Conservation (phyloP, 371 early-diverging fungal species). For the Zychaea mexicana region DNA sequence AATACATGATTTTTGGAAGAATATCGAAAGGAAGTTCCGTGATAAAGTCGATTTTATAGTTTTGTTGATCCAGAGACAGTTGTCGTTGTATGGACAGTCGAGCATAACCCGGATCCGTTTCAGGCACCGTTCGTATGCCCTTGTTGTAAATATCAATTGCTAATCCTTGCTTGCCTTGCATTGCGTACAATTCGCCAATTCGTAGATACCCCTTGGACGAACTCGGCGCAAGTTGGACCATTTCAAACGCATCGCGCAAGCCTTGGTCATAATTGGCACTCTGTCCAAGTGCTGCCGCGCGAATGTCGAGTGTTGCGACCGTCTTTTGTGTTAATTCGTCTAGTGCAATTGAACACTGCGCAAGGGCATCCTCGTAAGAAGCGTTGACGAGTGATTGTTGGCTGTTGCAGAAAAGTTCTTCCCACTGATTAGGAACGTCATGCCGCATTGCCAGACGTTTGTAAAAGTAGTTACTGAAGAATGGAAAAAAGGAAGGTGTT, state of each 20-base stretch:
- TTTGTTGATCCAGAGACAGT: not conserved
- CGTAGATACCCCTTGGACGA: not conserved
- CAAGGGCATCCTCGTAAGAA: not conserved
- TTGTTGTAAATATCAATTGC: not conserved
- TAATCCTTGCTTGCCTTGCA: slow-evolving; percentile 1
- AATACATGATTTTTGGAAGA: not conserved
- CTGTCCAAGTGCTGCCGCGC: not conserved
- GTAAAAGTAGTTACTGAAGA: not conserved
- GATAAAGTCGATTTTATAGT: not conserved
- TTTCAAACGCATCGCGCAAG: not conserved
- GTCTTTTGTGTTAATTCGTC: not conserved
- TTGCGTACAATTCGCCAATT: not conserved
- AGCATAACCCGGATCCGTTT: not conserved
- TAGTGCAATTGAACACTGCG: not conserved
- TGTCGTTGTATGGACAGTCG: not conserved
- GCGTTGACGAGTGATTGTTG: not conserved
- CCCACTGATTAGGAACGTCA: not conserved
- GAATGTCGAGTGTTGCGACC: not conserved
- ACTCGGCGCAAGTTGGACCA: not conserved
- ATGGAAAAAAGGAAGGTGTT: not conserved
- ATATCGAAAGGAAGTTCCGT: not conserved
- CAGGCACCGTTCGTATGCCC: not conserved
- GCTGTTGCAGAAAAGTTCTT: not conserved
- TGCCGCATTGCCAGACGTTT: not conserved
- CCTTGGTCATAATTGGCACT: not conserved